Base-by-base conservation (phyloP, 2,329 filamentous ascomycete species). In the Pseudomassariella vexata region DNA sequence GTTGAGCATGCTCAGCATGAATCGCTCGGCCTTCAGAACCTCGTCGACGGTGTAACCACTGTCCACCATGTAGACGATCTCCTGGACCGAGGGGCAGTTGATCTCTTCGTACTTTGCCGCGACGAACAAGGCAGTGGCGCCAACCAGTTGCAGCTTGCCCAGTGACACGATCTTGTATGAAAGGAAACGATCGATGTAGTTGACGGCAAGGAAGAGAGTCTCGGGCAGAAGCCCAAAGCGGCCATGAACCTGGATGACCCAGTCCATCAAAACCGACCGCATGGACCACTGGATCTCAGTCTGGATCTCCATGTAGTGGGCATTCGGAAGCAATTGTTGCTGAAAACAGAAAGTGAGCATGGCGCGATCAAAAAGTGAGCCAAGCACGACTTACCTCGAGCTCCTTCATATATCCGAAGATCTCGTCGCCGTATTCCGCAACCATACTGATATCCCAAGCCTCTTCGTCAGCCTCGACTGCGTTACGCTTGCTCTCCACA, bases 261-360 rank as follows among this genome's bases (percentile, higher is more conserved):
- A 98, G 59, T 96, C 92, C 80, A 98, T 94, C 34, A 98, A 71
- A 15, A 96, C 87, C 5, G 88, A 83, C 28, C 92, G 86, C 92
- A 96, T 98, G 3, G 89, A 95, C 92, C 92, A 98, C 55, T 95
- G 86, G 36, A 98, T 94, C 59, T 96, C 90, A n/a, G 83, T 81
- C 58, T 98, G 92, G 45, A 84, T 80, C 41, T 95, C 87, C 90
- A 98, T 98, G 68, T 98, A 98, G 56, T 92, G 78, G 4, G 87
- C 72, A 50, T 92, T 89, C 2, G 92, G 92, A 24, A 89, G 70
- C 77, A 95, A 84, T n/a, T n/a, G n/a, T n/a, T n/a, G n/a, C n/a
- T n/a, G n/a, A n/a, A n/a, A 25, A 24, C n/a, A 16, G 16, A 28
- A 19, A 10, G 14, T 9, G n/a, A 18, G 23, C n/a, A 24, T 15